These are phyloP conservation scores for Vicia faba DNA, from an alignment of 306 rosid genomes.

Conservation along the genomic window DNA sequence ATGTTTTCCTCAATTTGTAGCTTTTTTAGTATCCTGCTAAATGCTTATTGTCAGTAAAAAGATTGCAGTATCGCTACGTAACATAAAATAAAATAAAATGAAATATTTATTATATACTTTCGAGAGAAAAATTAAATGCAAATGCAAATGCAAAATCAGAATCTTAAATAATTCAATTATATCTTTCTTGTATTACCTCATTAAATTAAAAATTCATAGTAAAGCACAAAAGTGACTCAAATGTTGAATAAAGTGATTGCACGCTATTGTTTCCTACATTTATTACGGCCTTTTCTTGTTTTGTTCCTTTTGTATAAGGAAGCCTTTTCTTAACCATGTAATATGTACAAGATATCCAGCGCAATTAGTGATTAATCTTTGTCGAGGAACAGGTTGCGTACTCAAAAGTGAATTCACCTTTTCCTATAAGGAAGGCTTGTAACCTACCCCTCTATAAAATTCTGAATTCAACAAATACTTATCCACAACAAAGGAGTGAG, in stretches of 20 bases:
- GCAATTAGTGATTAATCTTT: neutral
- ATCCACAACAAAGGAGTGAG: slow-evolving; percentile 10
- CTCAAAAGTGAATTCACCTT: neutral
- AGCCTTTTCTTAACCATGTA: neutral
- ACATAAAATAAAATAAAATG: neutral
- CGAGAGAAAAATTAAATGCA: neutral
- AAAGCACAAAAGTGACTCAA: too few species aligned
- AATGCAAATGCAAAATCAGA: slow-evolving; percentile 32
- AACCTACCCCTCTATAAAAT: slow-evolving; percentile 38
- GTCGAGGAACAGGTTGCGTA: neutral
- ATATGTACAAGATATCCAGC: neutral
- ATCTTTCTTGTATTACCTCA: neutral
- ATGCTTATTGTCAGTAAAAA: slow-evolving; percentile 2
- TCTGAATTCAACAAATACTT: slow-evolving; percentile 13
- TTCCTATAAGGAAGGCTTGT: slow-evolving; percentile 37
- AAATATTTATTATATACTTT: neutral
- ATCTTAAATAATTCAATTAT: slow-evolving; percentile 8
- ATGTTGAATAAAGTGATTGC: too few species aligned
- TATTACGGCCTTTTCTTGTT: slow-evolving; percentile 41
- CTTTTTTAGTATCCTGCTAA: slow-evolving; percentile 1
- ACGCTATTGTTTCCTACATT: neutral
- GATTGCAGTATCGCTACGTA: slow-evolving; percentile 1
- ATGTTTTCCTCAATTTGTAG: slow-evolving; percentile 4
- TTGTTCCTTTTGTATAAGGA: slow-evolving; percentile 40
- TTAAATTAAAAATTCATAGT: too few species aligned